Conservation (phyloP, 1,284 basidiomycete genomes). For the Pascua sp. region DNA sequence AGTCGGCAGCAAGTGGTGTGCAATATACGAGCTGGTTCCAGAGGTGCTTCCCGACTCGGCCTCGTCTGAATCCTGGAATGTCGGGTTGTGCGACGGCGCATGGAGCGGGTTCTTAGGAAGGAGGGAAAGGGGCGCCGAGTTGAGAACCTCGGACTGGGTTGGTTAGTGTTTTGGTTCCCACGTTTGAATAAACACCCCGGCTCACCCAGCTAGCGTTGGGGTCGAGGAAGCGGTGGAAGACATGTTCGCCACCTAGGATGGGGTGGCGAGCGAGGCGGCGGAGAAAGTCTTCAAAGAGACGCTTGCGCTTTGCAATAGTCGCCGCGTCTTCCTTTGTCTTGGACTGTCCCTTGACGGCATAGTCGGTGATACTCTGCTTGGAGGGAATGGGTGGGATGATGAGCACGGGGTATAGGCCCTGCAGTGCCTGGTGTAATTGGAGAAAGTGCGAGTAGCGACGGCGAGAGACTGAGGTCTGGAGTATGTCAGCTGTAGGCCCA, state of each 20-base stretch:
- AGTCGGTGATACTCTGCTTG: slow-evolving; percentile 92
- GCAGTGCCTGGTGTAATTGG: slow-evolving; percentile 76
- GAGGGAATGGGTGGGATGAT: slow-evolving; percentile 98
- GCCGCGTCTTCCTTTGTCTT: slow-evolving; percentile 95
- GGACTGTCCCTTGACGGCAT: slow-evolving; percentile 86
- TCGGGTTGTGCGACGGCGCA: slow-evolving; percentile 91
- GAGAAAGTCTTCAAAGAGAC: slow-evolving; percentile 93
- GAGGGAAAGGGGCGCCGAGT: slow-evolving; percentile 83
- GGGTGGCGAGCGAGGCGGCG: slow-evolving; percentile 85
- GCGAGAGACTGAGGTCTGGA: slow-evolving; percentile 71
- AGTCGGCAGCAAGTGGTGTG: slow-evolving; percentile 64
- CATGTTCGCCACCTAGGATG: slow-evolving; percentile 87
- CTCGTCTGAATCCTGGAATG: slow-evolving; percentile 50
- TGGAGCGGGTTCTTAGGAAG: slow-evolving; percentile 94
- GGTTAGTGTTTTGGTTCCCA: not conserved
- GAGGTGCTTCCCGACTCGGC: slow-evolving; percentile 24
- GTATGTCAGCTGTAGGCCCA: no score
- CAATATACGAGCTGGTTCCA: slow-evolving; percentile 43
- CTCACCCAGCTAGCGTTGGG: slow-evolving; percentile 91
- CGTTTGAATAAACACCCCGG: slow-evolving; percentile 2
- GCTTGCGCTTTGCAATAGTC: slow-evolving; percentile 85
- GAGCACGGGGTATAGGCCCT: slow-evolving; percentile 87
- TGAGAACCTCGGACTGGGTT: slow-evolving; percentile 75
- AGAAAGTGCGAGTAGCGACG: slow-evolving; percentile 98
- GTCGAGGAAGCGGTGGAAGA: slow-evolving; percentile 92